Conservation (phyloP, 495 filamentous ascomycete species). For the Cetradonia linearis region DNA sequence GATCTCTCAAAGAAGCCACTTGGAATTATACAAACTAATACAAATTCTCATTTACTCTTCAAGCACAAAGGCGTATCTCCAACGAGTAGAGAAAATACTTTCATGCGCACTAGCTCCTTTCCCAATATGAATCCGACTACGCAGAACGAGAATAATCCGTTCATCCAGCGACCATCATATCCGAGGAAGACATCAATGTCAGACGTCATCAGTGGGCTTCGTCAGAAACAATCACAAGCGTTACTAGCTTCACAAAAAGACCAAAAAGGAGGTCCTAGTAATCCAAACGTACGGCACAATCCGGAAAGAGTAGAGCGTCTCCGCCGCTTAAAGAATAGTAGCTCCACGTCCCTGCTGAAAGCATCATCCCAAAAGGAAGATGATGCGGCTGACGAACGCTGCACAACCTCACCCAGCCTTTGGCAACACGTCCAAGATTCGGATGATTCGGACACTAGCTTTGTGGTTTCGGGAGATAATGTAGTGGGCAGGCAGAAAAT, state of each 20-base stretch:
- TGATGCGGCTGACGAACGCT: background rate
- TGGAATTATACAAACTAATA: slow-evolving; percentile 7
- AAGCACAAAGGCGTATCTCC: background rate
- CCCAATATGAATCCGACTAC: background rate
- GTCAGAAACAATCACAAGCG: slow-evolving; percentile 7
- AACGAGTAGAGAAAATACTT: slow-evolving; percentile 1
- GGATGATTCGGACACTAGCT: background rate
- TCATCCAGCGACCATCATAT: background rate
- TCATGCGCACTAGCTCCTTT: background rate
- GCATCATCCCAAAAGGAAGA: background rate
- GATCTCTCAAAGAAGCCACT: slow-evolving; percentile 10
- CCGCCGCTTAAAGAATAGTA: slow-evolving; percentile 21
- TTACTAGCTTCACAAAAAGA: slow-evolving; percentile 11
- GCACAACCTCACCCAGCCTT: background rate
- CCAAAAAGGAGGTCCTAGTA: background rate
- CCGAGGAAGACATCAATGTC: background rate
- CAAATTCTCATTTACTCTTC: background rate
- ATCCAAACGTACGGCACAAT: slow-evolving; percentile 10
- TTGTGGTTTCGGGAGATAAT: background rate
- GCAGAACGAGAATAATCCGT: slow-evolving; percentile 2
- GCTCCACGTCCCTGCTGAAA: slow-evolving; percentile 11
- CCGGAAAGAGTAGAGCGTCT: slow-evolving; percentile 24
- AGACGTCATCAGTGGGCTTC: background rate
- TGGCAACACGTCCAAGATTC: background rate
- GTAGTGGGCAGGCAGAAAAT: slow-evolving; percentile 12